These are phyloP conservation scores for Phytophthora chlamydospora DNA, from an alignment of 352 stramenopile species.

Conservation along the genomic window DNA sequence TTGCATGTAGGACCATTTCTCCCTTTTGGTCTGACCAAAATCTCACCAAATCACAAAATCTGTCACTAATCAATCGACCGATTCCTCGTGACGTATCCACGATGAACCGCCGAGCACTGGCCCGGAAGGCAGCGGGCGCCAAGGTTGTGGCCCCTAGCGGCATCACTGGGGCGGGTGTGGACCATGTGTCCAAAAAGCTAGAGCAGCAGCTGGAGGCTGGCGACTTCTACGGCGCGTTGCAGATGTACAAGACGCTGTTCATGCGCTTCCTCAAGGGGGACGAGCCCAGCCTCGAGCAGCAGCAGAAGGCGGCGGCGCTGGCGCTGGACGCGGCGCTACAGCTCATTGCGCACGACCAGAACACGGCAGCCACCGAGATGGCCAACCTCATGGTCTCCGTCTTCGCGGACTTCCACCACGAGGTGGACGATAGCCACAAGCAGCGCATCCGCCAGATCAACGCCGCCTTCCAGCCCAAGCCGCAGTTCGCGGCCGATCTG, in stretches of 20 bases:
- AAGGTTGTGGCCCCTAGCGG: constrained; percentile 31
- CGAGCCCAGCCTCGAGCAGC: constrained; percentile 49
- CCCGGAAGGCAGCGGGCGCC: constrained; percentile 62
- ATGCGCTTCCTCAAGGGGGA: constrained; percentile 87
- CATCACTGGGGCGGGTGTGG: constrained; percentile 50
- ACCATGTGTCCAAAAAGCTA: constrained; percentile 83
- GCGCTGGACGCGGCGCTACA: constrained; percentile 68
- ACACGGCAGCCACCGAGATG: constrained; percentile 83
- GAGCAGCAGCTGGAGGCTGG: constrained; percentile 71
- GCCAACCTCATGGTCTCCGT: constrained; percentile 76
- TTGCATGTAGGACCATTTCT: too few relatives aligned
- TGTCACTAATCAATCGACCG: too few relatives aligned
- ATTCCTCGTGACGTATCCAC: constrained; percentile 5
- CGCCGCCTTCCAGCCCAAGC: constrained; percentile 63
- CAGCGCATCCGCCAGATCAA: constrained; percentile 69
- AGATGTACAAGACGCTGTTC: constrained; percentile 93
- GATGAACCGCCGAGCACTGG: constrained; percentile 83
- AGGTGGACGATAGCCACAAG: constrained; percentile 78
- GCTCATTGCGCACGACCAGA: constrained; percentile 77
- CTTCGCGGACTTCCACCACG: constrained; percentile 71
- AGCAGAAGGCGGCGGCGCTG: constrained; percentile 68
- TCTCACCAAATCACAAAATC: not conserved
- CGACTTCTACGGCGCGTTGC: constrained; percentile 87
- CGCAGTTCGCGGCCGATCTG: constrained; percentile 73
- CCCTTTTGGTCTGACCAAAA: not conserved